These are phyloP conservation scores for Euphorbia tirucalli DNA, from an alignment of 345 rosid genomes.

Conservation along the genomic window DNA sequence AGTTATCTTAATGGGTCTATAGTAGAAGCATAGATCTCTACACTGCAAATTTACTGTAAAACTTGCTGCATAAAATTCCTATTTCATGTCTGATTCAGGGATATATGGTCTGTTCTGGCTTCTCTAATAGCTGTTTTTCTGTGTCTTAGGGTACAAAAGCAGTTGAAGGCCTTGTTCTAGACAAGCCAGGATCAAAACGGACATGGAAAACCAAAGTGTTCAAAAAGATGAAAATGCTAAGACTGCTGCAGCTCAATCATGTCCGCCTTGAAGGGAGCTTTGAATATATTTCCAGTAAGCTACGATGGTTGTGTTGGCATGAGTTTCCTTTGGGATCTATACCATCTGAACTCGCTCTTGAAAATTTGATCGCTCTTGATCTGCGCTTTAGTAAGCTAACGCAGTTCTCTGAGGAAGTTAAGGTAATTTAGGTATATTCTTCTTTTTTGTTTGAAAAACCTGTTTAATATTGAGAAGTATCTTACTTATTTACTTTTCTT, in stretches of 20 bases:
- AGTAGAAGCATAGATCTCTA: neutral
- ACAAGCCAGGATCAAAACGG: neutral
- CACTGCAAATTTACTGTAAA: neutral
- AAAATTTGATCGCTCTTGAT: constrained; percentile 11
- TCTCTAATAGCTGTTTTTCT: neutral
- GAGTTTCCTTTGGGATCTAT: constrained; percentile 8
- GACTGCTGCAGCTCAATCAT: constrained; percentile 18
- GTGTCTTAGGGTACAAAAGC: constrained; percentile 23
- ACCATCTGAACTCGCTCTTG: constrained; percentile 1
- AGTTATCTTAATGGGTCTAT: neutral
- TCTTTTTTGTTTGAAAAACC: neutral
- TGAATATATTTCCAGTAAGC: constrained; percentile 1
- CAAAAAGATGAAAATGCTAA: constrained; percentile 16
- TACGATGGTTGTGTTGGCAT: constrained; percentile 22
- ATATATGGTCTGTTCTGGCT: neutral
- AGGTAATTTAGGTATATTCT: neutral
- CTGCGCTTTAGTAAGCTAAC: constrained; percentile 13
- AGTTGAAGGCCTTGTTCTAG: constrained; percentile 25
- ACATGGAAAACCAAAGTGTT: constrained; percentile 13
- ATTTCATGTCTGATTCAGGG: too few species aligned
- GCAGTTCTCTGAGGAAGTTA: constrained; percentile 6
- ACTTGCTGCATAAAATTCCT: too few species aligned
- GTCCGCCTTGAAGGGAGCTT: neutral
- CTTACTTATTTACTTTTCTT: neutral
- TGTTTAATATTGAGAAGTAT: neutral